Conservation (phyloP, 768 basidiomycete species). For the Russula lepida region DNA sequence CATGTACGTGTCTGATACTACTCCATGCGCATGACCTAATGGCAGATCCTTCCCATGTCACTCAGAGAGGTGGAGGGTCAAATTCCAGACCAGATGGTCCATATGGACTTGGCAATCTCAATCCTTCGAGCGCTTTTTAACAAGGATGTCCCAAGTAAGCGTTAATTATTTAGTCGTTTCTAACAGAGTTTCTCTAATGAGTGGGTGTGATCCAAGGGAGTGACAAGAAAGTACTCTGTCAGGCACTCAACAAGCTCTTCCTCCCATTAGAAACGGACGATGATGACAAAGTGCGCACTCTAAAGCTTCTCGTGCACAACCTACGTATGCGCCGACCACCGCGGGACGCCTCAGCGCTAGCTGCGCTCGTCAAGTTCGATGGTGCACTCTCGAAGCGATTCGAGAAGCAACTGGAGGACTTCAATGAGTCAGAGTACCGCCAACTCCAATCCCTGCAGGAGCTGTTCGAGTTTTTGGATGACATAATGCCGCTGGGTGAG, state of each 20-base stretch:
- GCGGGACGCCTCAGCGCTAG: slow-evolving; percentile 51
- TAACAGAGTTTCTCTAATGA: neutral
- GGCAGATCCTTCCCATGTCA: neutral
- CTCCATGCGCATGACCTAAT: neutral
- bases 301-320: slow-evolving; percentile 55
- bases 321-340: slow-evolving; percentile 52
- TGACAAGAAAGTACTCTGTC: slow-evolving; percentile 40
- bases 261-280: slow-evolving; percentile 59
- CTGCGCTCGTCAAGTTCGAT: slow-evolving; percentile 68
- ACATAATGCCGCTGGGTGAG: slow-evolving; percentile 60
- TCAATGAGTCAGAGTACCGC: slow-evolving; percentile 64
- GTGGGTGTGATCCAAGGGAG: slow-evolving; percentile 31
- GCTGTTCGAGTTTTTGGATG: slow-evolving; percentile 64
- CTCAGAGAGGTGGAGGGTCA: slow-evolving; percentile 37
- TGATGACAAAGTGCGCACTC: slow-evolving; percentile 53
- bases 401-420: slow-evolving; percentile 57
- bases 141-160: slow-evolving; percentile 46
- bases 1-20: slow-evolving; percentile 35
- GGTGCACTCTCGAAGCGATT: slow-evolving; percentile 59
- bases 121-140: slow-evolving; percentile 43
- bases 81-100: slow-evolving; percentile 35
- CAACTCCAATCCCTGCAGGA: slow-evolving; percentile 54
- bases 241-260: slow-evolving; percentile 43
- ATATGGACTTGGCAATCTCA: slow-evolving; percentile 48
- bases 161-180: too few species aligned